Conservation (phyloP, 306 rosid genomes). For the Acmispon strigosus region DNA sequence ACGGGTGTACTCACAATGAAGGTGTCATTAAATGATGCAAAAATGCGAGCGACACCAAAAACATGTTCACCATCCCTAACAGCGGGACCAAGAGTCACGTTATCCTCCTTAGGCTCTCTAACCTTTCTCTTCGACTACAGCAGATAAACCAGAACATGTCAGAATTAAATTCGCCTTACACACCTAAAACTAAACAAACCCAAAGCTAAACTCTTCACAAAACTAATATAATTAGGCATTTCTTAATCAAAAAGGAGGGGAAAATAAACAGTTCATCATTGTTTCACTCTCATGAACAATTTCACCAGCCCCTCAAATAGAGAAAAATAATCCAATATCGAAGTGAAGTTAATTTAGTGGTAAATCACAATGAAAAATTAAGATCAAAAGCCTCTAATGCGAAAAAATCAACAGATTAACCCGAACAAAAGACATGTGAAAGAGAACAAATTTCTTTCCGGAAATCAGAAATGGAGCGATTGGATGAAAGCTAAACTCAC, state of each 20-base stretch:
- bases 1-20: slow-evolving; percentile 49
- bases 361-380: neutral
- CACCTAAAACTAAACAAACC: neutral
- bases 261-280: neutral
- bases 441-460: too few species aligned
- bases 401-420: too few species aligned
- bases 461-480: too few species aligned
- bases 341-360: neutral
- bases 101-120: slow-evolving; percentile 84
- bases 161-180: neutral
- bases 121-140: slow-evolving; percentile 56
- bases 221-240: too few species aligned
- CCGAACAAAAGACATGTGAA: too few species aligned
- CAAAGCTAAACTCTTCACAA: neutral
- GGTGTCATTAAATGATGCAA: slow-evolving; percentile 73
- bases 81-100: slow-evolving; percentile 71
- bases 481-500: too few species aligned
- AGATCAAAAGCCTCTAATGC: neutral
- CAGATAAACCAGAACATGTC: neutral
- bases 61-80: slow-evolving; percentile 75
- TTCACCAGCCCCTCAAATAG: neutral
- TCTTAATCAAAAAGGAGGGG: too few species aligned
- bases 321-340: neutral
- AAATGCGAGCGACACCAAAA: slow-evolving; percentile 73
- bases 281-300: neutral